These are phyloP conservation scores for Tardiomyces digboiensis DNA, from an alignment of 1,139 yeast genomes.

Conservation along the genomic window DNA sequence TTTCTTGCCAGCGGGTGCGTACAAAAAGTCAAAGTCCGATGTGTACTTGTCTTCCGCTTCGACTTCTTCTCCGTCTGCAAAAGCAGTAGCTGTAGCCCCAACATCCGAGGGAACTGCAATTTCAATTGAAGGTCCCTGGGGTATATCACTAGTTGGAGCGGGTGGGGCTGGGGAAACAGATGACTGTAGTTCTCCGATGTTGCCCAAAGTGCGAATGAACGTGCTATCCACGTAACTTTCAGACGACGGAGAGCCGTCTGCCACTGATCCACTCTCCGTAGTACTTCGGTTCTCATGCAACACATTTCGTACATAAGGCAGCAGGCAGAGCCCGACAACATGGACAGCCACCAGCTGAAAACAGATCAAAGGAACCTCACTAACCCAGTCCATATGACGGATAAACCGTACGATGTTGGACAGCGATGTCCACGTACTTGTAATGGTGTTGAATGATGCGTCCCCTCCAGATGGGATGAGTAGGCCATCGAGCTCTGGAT, in stretches of 20 bases:
- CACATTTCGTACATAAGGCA: constrained; percentile 19
- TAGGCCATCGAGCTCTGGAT: neutral
- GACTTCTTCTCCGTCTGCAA: neutral
- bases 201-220: no score
- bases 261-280: neutral
- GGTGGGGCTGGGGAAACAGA: neutral
- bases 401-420: constrained; percentile 15
- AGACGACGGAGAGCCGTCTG: no score
- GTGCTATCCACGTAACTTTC: neutral
- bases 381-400: constrained; percentile 19
- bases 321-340: constrained; percentile 19
- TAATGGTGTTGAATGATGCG: constrained; percentile 16
- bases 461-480: neutral
- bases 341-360: constrained; percentile 22
- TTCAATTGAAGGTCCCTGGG: neutral
- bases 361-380: constrained; percentile 19
- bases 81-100: neutral
- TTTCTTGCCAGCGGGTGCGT: constrained; percentile 13
- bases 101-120: neutral
- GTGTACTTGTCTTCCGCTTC: constrained; percentile 3
- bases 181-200: neutral
- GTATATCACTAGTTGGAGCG: neutral
- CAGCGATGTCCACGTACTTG: constrained; percentile 14
- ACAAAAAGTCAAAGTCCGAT: constrained; percentile 10
- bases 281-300: constrained; percentile 5